phyloP scores from a whole-genome alignment of 805 yeast species.

The Metschnikowia similis region DNA sequence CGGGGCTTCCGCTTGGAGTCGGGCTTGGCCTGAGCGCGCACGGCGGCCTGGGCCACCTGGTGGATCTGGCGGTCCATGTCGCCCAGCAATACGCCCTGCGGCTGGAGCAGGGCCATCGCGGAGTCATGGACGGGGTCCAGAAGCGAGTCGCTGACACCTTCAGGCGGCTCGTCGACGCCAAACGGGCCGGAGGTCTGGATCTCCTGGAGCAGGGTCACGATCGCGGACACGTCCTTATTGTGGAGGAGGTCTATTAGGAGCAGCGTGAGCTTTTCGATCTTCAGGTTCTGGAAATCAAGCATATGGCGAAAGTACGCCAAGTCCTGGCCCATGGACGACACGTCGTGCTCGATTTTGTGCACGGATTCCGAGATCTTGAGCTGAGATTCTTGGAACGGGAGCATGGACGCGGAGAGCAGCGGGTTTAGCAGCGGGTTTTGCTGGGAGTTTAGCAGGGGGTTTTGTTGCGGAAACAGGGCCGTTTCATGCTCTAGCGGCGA shows the following conservation, averaged over 20 bases:
- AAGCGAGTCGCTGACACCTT: slow-evolving; percentile 14
- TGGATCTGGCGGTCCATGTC: slow-evolving; percentile 42
- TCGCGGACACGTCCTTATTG: slow-evolving; percentile 22
- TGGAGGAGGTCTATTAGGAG: slow-evolving; percentile 31
- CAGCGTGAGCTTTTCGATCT: slow-evolving; percentile 35
- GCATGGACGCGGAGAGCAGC: not conserved
- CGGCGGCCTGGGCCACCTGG: slow-evolving; percentile 38
- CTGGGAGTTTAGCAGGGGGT: not conserved
- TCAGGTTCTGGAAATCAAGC: slow-evolving; percentile 34
- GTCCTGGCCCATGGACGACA: slow-evolving; percentile 26
- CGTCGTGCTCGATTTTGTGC: slow-evolving; percentile 25
- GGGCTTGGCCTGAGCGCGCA: slow-evolving; percentile 24
- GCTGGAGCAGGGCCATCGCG: slow-evolving; percentile 5
- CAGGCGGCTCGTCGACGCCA: slow-evolving; percentile 13
- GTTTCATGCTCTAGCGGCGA: slow-evolving; percentile 8
- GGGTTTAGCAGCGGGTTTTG: not conserved
- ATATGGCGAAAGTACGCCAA: slow-evolving; percentile 33
- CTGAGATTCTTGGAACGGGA: slow-evolving; percentile 12
- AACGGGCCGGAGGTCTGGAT: slow-evolving; percentile 22
- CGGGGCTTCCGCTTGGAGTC: slow-evolving; percentile 12
- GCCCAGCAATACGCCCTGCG: slow-evolving; percentile 21
- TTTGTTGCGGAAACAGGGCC: not conserved
- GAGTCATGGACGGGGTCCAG: slow-evolving; percentile 13
- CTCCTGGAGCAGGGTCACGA: slow-evolving; percentile 27
- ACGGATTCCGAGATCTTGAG: slow-evolving; percentile 13